Conservation (phyloP, 2,329 filamentous ascomycete species). For the Xylariaceae sp. region DNA sequence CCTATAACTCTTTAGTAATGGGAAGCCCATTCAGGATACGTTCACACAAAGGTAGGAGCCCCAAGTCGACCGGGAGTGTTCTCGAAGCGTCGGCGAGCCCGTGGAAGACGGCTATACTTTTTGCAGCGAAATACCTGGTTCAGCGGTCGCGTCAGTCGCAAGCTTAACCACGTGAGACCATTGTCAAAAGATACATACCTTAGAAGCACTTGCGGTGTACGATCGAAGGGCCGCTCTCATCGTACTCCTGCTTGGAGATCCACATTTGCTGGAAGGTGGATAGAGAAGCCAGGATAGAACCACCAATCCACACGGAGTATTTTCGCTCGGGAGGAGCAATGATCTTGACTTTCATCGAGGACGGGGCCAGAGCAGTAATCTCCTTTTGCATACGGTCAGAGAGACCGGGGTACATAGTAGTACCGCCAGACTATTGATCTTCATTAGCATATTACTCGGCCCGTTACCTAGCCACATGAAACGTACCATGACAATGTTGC, state of each 20-base stretch:
- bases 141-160: constrained; percentile 2
- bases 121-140: constrained; percentile 21
- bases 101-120: constrained; percentile 28
- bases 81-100: constrained; percentile 39
- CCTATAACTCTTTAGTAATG: constrained; percentile 52
- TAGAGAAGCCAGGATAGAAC: constrained; percentile 98
- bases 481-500: constrained; percentile 99
- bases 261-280: constrained; percentile 99
- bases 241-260: constrained; percentile 99
- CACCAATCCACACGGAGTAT: constrained; percentile 99
- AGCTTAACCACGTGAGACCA: neutral
- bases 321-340: constrained; percentile 99
- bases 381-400: constrained; percentile 99
- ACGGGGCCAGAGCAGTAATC: constrained; percentile 97
- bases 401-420: constrained; percentile 99
- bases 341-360: constrained; percentile 99
- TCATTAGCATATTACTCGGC: constrained; percentile 7
- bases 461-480: constrained; percentile 4
- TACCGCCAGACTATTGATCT: constrained; percentile 82
- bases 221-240: constrained; percentile 98
- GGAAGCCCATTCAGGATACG: constrained; percentile 47
- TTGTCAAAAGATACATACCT: constrained; percentile 47
- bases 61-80: constrained; percentile 40
- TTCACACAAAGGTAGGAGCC: constrained; percentile 42
- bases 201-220: constrained; percentile 99